Conservation (phyloP, 2,329 filamentous ascomycete genomes). For the Rachicladosporium sp. region DNA sequence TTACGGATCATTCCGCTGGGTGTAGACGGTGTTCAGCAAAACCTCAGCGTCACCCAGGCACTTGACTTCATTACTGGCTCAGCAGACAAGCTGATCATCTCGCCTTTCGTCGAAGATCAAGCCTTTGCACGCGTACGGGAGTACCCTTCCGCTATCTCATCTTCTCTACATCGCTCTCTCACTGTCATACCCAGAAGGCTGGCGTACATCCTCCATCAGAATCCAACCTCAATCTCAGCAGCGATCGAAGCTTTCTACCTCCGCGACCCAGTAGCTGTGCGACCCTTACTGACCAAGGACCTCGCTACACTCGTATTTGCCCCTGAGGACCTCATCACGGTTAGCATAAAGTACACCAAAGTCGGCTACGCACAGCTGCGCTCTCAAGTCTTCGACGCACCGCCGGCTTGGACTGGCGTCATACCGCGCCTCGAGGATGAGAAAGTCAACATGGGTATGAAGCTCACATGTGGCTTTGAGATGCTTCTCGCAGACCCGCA, state of each 20-base stretch:
- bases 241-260: slow-evolving; percentile 89
- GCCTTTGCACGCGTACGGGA: slow-evolving; percentile 80
- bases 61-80: slow-evolving; percentile 46
- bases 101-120: slow-evolving; percentile 66
- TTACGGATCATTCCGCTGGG: slow-evolving; percentile 58
- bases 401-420: slow-evolving; percentile 43
- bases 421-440: slow-evolving; percentile 26
- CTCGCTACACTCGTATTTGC: slow-evolving; percentile 50
- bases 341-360: slow-evolving; percentile 73
- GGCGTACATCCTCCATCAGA: slow-evolving; percentile 63
- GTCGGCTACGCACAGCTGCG: slow-evolving; percentile 83
- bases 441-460: slow-evolving; percentile 65
- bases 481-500: slow-evolving; percentile 62
- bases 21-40: slow-evolving; percentile 17
- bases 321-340: slow-evolving; percentile 64
- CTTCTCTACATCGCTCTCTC: slow-evolving; percentile 63
- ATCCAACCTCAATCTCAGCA: slow-evolving; percentile 65
- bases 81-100: slow-evolving; percentile 52
- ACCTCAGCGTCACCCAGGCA: slow-evolving; percentile 54
- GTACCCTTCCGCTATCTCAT: slow-evolving; percentile 63
- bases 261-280: slow-evolving; percentile 66
- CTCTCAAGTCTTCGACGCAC: slow-evolving; percentile 64
- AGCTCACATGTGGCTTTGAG: slow-evolving; percentile 79
- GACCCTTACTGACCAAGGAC: slow-evolving; percentile 49
- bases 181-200: slow-evolving; percentile 69